Evolutionary conservation across 495 filamentous ascomycete species (phyloP), one percentile per base, ranked within the genome.

Genomic region (Penicillium canariense): DNA sequence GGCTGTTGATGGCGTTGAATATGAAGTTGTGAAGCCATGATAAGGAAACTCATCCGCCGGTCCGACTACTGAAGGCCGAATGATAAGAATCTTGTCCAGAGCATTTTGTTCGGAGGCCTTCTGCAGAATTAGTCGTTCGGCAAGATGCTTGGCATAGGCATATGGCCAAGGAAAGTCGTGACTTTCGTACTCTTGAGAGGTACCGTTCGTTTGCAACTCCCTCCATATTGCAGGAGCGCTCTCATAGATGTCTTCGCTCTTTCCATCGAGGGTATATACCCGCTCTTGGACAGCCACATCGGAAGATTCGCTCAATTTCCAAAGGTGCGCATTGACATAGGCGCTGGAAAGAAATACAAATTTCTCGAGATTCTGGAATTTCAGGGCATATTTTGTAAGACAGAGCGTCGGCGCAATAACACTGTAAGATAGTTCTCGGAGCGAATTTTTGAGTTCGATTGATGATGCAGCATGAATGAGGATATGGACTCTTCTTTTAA

Each of bases 121-220:
- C 1, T 61, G 39, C 12, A 61, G 35, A 10, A 60, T 39, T 3
- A 67, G 48, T 28, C 64, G 32, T 26, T 67, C 64, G 8, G 61
- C 39, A 8, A 67, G 51, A 25, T 67, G 64, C 23, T 64, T 64
- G 17, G 61, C 58, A 18, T 67, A 67, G 12, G 61, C 61, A 23
- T 60, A 67, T 27, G 64, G 58, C 64, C 64, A 67, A 1, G 64
- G 61, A 5, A 67, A 67, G 31, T 67, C 58, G 17, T 67, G 61
- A 0, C 49, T 44, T 9, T 64, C 58, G 45, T 64, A 67, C 42
- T 67, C 64, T 3, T 55, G 55, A 4, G 64, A 64, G 2, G 64
- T 55, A 12, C 64, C 64, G 5, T 34, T 42, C 17, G 51, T 58
- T 22, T 61, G 58, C 2, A 67, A 46, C 18, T 54, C 27, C 17